A percentile compares a stretch with the other conserved stretches of the same genome.
phyloP scores from a whole-genome alignment of 352 stramenopile species.

The Pythium monospermum region DNA sequence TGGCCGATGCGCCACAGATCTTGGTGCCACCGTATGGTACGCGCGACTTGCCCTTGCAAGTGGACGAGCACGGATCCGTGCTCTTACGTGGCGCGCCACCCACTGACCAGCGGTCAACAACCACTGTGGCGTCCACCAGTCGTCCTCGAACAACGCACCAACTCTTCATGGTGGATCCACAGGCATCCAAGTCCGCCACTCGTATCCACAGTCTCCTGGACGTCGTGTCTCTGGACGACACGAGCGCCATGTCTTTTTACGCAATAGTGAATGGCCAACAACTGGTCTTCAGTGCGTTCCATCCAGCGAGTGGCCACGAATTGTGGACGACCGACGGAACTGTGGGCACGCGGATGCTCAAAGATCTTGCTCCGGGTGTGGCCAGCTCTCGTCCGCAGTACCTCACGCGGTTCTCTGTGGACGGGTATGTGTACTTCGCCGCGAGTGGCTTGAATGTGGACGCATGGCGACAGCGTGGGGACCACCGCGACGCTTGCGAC shows the following conservation, averaged over 20 bases:
- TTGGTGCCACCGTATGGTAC: slow-evolving; percentile 32
- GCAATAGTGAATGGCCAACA: slow-evolving; percentile 8
- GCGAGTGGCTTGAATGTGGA: slow-evolving; percentile 54
- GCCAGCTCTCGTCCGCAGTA: slow-evolving; percentile 25
- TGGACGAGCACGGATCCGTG: slow-evolving; percentile 34
- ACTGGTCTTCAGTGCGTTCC: slow-evolving; percentile 31
- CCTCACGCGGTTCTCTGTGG: slow-evolving; percentile 47
- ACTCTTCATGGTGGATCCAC: slow-evolving; percentile 21
- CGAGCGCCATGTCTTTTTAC: background rate
- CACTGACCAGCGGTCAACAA: background rate
- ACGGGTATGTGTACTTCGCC: slow-evolving; percentile 76
- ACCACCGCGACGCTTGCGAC: slow-evolving; percentile 56
- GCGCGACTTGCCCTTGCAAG: slow-evolving; percentile 27
- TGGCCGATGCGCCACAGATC: slow-evolving; percentile 38
- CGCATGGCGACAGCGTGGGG: slow-evolving; percentile 42
- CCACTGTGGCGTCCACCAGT: too few relatives aligned
- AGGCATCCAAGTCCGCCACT: background rate
- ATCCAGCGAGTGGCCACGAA: slow-evolving; percentile 32
- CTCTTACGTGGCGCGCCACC: slow-evolving; percentile 34
- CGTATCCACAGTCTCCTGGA: slow-evolving; percentile 8
- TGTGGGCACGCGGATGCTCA: slow-evolving; percentile 54
- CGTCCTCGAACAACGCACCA: slow-evolving; percentile 9
- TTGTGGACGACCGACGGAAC: slow-evolving; percentile 82
- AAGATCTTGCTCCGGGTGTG: slow-evolving; percentile 50
- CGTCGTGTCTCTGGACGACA: background rate